Conservation (phyloP, 306 rosid species). For the Abrus pulchellus region DNA sequence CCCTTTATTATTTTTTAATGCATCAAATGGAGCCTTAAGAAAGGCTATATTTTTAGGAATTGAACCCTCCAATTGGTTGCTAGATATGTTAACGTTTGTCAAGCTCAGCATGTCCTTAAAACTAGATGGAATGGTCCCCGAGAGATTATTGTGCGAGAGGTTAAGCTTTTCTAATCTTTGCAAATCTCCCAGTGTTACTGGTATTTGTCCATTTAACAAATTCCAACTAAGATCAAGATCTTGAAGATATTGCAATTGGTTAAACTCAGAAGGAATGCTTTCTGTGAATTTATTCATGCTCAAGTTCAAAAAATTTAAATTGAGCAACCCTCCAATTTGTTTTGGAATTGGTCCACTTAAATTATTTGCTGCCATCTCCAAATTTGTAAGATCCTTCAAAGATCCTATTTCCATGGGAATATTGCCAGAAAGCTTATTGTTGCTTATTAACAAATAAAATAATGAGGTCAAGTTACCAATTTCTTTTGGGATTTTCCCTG, state of each 20-base stretch:
- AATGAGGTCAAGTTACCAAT: conserved; percentile 13
- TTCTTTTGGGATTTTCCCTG: conserved; percentile 48
- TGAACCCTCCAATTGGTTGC: conserved; percentile 34
- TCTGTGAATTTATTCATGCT: conserved; percentile 20
- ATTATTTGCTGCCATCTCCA: conserved; percentile 20
- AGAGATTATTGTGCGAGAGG: conserved; percentile 54
- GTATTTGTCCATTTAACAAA: conserved; percentile 33
- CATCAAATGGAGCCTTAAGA: conserved; percentile 16
- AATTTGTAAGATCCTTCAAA: background rate
- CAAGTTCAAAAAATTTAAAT: background rate
- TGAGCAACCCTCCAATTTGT: background rate
- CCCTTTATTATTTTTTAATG: conserved; percentile 29
- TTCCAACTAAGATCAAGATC: conserved; percentile 51
- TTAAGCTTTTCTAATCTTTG: conserved; percentile 39
- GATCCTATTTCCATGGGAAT: conserved; percentile 2
- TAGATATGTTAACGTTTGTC: conserved; percentile 46
- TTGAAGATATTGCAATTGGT: conserved; percentile 31
- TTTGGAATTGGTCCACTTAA: conserved; percentile 17
- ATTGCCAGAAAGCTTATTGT: conserved; percentile 20
- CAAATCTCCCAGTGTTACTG: conserved; percentile 40
- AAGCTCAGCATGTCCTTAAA: conserved; percentile 48
- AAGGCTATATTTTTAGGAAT: conserved; percentile 3
- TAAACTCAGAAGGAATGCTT: conserved; percentile 25
- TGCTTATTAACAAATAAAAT: background rate
- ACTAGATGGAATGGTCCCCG: conserved; percentile 45